Base-by-base conservation (phyloP, 139 green algal genomes). In the Coelastrella sp. region DNA sequence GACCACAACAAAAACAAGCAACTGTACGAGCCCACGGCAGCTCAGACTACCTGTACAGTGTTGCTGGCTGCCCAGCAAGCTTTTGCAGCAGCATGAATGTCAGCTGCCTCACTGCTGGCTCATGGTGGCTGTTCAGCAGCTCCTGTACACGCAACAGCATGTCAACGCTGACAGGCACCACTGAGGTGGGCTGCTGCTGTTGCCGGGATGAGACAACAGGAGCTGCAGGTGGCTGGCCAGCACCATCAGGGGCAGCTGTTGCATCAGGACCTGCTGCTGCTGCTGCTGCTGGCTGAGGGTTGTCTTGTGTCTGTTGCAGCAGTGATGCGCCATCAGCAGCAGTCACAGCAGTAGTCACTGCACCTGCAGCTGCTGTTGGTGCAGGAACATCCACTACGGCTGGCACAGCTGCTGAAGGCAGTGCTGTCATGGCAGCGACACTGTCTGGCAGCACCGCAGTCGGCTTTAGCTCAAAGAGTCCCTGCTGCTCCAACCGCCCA, bases 1-100 rank as follows among this genome's bases (percentile, higher is more conserved):
- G 20, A 22, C 5, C 27, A 22, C 73, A 4, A 1, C 73, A 80
- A 20, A 19, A 80, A 22, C 73, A 15, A 56, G 65, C 65, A 73
- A 17, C 65, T 6, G 65, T 17, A 4, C 15, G 14, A 15, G 4
- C 3, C 65, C 65, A 49, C 3, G 35, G 35, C 35, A 3, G 35
- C 70, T 25, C 8, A 60, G 27, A n/a, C 22, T 11, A 86, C 87
- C 88, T 74, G 88, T 88, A 88, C 70, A 91, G 70, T 27, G 88
- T 91, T 35, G 88, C 57, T 11, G 88, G 88, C 58, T 88, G 80
- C 10, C 88, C 88, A 1, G 68, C 88, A 12, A 91, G n/a, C 25
- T 58, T 66, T 70, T 91, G 88, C 88, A 91, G 88, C 66, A 88
- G 12, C 88, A 88, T 88, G 25, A 91, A 91, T 8, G 88, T 72